Evolutionary conservation across 768 basidiomycete species (phyloP), one percentile per base, ranked within the genome.

Genomic region (Rhizopogon roseolus): DNA sequence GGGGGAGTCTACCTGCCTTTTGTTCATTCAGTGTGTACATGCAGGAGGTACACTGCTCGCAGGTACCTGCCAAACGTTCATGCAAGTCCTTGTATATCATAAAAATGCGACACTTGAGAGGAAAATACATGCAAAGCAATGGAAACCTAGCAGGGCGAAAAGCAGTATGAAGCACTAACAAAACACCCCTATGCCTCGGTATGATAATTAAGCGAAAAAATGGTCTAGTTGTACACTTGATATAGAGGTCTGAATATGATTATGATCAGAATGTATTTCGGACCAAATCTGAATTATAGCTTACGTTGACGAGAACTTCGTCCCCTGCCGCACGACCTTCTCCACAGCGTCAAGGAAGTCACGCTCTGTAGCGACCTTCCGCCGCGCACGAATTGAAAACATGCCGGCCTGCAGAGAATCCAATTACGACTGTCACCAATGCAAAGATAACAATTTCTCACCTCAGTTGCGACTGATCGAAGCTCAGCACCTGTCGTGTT

Each of bases 401-500:
- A 99, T 98, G n/a, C 97, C 97, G 45, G 97, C 97, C 88, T 91
- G 58, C n/a, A 10, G 22, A 32, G 43, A 28, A 27, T 16, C 14
- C 5, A 36, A 22, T 48, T 14, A 36, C 9, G 22, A 48, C 14
- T 9, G 34, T 48, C 17, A 48, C n/a, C 39, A 46, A 41, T 17
- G 42, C 38, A 55, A 46, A 11, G 27, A 50, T 37, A 4, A 16
- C 40, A 32, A 52, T n/a, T 9, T 66, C 76, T 38, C 63, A 89
- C 90, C 81, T 99, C 96, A 8, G 96, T 99, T 14, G 95, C 94
- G 7, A 99, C 97, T 25, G 92, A 93, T 44, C 95, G 86, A 54
- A 99, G 71, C 71, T 99, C 97, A n/a, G 97, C 97, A 55, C 97
- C 97, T 10, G 97, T 98, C 13, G 97, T 95, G 69, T 97, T 97